These are phyloP conservation scores for Oehlia diaphana DNA, from an alignment of 192 early-diverging fungal species.

Conservation along the genomic window DNA sequence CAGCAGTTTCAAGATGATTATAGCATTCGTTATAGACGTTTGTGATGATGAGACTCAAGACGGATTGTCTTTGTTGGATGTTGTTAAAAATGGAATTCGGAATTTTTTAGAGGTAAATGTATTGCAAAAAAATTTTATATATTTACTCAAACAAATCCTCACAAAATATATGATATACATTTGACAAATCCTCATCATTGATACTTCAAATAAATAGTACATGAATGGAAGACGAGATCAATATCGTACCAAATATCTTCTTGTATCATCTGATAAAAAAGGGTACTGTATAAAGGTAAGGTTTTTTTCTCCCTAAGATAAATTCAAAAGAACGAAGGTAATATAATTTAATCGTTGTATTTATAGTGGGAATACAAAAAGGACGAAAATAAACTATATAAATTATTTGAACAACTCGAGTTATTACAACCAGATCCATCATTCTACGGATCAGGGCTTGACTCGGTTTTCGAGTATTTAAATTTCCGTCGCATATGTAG, in stretches of 20 bases:
- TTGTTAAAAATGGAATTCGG: conserved; percentile 10
- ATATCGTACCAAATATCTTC: conserved; percentile 3
- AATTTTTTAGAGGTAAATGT: neutral
- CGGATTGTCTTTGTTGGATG: neutral
- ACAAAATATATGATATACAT: neutral
- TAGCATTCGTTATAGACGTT: conserved; percentile 10
- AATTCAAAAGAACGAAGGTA: neutral
- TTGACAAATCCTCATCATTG: neutral
- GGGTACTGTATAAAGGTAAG: conserved; percentile 1
- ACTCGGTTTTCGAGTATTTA: neutral
- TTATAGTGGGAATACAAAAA: neutral
- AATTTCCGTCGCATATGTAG: conserved; percentile 1
- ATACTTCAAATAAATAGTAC: neutral
- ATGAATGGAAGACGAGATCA: conserved; percentile 3
- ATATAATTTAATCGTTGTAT: neutral
- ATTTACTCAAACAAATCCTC: too few species aligned
- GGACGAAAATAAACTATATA: conserved; percentile 6
- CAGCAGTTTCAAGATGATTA: conserved; percentile 5
- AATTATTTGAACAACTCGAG: conserved; percentile 16
- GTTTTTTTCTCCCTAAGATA: neutral
- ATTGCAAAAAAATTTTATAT: too few species aligned
- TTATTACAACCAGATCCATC: conserved; percentile 12
- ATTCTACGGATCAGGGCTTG: neutral
- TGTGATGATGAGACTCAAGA: neutral
- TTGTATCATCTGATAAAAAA: neutral